phyloP scores from a whole-genome alignment of 2,329 filamentous ascomycete species.

The Gaeumannomyces sp. region DNA sequence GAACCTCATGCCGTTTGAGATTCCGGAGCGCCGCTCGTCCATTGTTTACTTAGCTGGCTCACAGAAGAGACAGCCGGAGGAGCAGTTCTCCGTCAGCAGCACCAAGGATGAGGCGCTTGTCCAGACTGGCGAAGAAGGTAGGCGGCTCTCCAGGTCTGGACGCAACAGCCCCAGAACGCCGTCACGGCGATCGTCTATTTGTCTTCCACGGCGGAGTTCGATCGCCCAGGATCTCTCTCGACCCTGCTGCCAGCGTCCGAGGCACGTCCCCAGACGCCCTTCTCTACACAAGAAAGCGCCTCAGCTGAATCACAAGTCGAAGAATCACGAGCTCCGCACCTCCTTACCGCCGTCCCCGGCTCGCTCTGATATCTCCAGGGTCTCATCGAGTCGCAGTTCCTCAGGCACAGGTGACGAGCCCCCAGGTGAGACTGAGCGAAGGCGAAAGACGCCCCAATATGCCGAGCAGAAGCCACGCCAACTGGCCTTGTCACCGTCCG shows the following conservation, averaged over 20 bases:
- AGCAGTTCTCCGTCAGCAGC: neutral
- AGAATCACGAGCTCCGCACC: neutral
- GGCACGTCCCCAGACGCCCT: neutral
- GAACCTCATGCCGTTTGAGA: neutral
- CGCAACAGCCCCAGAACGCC: neutral
- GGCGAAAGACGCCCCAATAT: neutral
- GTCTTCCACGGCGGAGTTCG: neutral
- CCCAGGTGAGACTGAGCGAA: neutral
- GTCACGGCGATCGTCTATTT: neutral
- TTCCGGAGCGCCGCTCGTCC: neutral
- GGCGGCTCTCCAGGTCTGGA: neutral
- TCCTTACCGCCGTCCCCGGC: neutral
- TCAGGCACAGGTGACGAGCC: neutral
- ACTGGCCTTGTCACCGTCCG: neutral
- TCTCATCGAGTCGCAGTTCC: neutral
- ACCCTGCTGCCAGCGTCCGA: neutral
- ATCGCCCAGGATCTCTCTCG: neutral
- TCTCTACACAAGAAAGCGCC: neutral
- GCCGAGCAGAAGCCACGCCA: neutral
- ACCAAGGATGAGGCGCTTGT: neutral
- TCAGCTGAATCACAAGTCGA: neutral
- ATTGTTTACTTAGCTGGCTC: neutral
- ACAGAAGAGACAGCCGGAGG: neutral
- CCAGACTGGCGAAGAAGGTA: neutral
- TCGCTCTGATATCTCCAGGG: neutral